Evolutionary conservation across 2,329 filamentous ascomycete species (phyloP).

Genomic region (Amylocarpus encephaloides): DNA sequence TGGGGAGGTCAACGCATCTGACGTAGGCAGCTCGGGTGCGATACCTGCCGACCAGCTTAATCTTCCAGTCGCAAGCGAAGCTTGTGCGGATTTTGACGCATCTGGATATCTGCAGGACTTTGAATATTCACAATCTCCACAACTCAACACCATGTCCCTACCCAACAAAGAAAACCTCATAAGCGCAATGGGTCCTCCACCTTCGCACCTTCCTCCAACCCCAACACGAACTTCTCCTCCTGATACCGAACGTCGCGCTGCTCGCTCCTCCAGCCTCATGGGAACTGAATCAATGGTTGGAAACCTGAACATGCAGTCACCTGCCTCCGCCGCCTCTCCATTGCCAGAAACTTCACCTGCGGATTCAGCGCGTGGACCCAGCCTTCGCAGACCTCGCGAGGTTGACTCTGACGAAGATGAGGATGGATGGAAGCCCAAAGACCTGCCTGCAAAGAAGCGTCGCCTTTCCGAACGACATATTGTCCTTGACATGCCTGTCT

Average conservation of each 20-base stretch:
- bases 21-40: constrained; percentile 28
- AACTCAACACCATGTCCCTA: neutral
- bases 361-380: constrained; percentile 13
- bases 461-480: constrained; percentile 50
- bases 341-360: constrained; percentile 2
- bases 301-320: constrained; percentile 30
- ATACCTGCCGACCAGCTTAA: constrained; percentile 26
- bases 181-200: constrained; percentile 14
- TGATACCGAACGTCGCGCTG: constrained; percentile 10
- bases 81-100: neutral
- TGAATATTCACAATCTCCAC: neutral
- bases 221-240: constrained; percentile 2
- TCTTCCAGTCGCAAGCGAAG: constrained; percentile 21
- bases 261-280: constrained; percentile 27
- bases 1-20: constrained; percentile 29
- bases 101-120: neutral
- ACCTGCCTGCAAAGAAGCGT: constrained; percentile 40
- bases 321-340: constrained; percentile 21
- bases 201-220: constrained; percentile 3
- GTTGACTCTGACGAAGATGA: constrained; percentile 21
- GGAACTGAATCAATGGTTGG: constrained; percentile 31
- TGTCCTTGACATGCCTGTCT: constrained; percentile 50
- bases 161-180: constrained; percentile 4
- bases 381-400: constrained; percentile 29
- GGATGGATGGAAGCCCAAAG: constrained; percentile 19